phyloP scores from a whole-genome alignment of 768 basidiomycete genomes.

The Russula lepida region DNA sequence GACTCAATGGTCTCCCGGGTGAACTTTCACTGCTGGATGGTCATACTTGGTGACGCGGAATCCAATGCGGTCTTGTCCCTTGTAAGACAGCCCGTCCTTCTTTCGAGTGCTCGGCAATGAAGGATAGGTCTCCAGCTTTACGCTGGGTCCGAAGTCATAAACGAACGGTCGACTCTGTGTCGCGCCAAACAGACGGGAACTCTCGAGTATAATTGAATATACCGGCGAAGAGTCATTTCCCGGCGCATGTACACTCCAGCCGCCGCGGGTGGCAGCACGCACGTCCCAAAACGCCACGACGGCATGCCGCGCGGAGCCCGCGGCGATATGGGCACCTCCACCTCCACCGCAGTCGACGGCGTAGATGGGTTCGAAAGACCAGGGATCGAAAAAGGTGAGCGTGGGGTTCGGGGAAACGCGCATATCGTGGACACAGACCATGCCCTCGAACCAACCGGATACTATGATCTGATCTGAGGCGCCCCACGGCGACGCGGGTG shows the following conservation, averaged over 20 bases:
- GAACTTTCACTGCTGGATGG: constrained; percentile 22
- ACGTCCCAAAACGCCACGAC: constrained; percentile 81
- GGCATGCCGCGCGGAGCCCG: constrained; percentile 69
- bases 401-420: constrained; percentile 51
- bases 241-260: constrained; percentile 77
- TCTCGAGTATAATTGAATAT: constrained; percentile 65
- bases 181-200: constrained; percentile 69
- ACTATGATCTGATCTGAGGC: constrained; percentile 61
- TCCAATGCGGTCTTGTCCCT: constrained; percentile 33
- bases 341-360: constrained; percentile 70
- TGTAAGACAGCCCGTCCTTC: constrained; percentile 30
- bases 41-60: constrained; percentile 45
- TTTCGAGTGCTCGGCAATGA: constrained; percentile 18
- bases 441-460: constrained; percentile 78
- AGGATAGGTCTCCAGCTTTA: constrained; percentile 49
- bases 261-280: constrained; percentile 50
- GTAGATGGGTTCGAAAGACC: constrained; percentile 68
- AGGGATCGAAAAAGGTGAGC: constrained; percentile 55
- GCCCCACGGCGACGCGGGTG: constrained; percentile 59
- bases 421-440: constrained; percentile 66
- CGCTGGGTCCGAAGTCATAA: constrained; percentile 68
- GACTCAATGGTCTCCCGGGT: constrained; percentile 4
- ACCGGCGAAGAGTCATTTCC: constrained; percentile 75
- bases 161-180: constrained; percentile 73
- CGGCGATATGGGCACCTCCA: constrained; percentile 53